Evolutionary conservation across 768 basidiomycete genomes (phyloP).

Genomic region (Mycena kentingensis): DNA sequence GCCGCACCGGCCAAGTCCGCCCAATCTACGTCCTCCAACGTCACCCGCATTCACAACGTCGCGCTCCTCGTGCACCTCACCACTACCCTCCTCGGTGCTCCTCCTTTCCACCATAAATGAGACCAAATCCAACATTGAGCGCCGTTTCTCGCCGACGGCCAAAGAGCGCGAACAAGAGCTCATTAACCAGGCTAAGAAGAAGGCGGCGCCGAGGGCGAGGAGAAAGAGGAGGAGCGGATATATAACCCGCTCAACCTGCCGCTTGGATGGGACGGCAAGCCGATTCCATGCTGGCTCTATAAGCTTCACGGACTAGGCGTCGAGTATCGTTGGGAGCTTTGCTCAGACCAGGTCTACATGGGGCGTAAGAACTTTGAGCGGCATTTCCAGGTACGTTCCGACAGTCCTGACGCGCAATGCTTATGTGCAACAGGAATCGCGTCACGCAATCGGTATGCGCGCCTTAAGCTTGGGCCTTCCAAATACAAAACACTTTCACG

Average conservation of each 20-base stretch:
- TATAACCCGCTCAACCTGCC: slow-evolving; percentile 98
- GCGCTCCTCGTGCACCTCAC: slow-evolving; percentile 75
- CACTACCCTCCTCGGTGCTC: slow-evolving; percentile 62
- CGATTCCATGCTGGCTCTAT: slow-evolving; percentile 98
- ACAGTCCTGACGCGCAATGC: too few relatives aligned
- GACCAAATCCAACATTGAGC: slow-evolving; percentile 95
- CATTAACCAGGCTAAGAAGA: slow-evolving; percentile 61
- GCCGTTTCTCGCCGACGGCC: slow-evolving; percentile 95
- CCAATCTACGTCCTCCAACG: slow-evolving; percentile 43
- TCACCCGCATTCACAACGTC: slow-evolving; percentile 60
- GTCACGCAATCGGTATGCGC: too few relatives aligned
- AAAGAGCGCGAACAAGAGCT: slow-evolving; percentile 95
- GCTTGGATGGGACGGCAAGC: slow-evolving; percentile 97
- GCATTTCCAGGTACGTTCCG: slow-evolving; percentile 82
- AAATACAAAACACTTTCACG: too few relatives aligned
- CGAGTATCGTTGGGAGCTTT: slow-evolving; percentile 96
- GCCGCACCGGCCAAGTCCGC: slow-evolving; percentile 33
- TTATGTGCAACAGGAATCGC: too few relatives aligned
- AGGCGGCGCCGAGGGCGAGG: slow-evolving; percentile 58
- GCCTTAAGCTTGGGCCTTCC: too few relatives aligned
- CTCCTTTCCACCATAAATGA: slow-evolving; percentile 75
- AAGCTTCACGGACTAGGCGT: slow-evolving; percentile 98
- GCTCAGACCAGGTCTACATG: slow-evolving; percentile 96
- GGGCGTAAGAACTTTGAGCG: slow-evolving; percentile 96
- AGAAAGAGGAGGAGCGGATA: slow-evolving; percentile 94